These are phyloP conservation scores for Neopestalotiopsis rosae DNA, from an alignment of 2,329 filamentous ascomycete species.

Conservation along the genomic window DNA sequence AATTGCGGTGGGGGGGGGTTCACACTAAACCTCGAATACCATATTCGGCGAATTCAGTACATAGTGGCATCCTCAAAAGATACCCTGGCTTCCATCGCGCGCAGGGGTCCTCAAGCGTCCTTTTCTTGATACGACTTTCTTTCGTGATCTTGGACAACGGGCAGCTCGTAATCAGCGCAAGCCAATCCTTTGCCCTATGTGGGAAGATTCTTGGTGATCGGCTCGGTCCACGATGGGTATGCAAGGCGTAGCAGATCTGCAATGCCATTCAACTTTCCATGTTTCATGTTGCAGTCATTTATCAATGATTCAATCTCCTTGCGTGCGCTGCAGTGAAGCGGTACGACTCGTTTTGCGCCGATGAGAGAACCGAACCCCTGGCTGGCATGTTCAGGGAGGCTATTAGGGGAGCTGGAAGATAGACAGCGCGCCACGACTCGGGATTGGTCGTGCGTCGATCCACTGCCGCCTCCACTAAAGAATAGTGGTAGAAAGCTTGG, in stretches of 20 bases:
- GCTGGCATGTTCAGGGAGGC: neutral
- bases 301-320: neutral
- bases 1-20: neutral
- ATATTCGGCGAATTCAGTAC: neutral
- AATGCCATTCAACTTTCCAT: neutral
- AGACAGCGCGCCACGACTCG: neutral
- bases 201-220: neutral
- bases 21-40: neutral
- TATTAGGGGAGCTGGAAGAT: neutral
- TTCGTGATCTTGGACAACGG: neutral
- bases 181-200: neutral
- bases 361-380: neutral
- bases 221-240: neutral
- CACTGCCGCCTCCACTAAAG: neutral
- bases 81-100: neutral
- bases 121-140: neutral
- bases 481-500: conserved; percentile 1
- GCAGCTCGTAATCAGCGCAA: neutral
- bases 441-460: neutral
- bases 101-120: neutral
- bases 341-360: neutral
- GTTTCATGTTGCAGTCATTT: neutral
- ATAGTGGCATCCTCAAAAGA: neutral
- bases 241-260: neutral
- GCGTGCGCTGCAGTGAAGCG: neutral